Evolutionary conservation across 1,284 basidiomycete genomes (phyloP), one percentile per base, ranked within the genome.

Genomic region (Cutaneotrichosporon sp.): DNA sequence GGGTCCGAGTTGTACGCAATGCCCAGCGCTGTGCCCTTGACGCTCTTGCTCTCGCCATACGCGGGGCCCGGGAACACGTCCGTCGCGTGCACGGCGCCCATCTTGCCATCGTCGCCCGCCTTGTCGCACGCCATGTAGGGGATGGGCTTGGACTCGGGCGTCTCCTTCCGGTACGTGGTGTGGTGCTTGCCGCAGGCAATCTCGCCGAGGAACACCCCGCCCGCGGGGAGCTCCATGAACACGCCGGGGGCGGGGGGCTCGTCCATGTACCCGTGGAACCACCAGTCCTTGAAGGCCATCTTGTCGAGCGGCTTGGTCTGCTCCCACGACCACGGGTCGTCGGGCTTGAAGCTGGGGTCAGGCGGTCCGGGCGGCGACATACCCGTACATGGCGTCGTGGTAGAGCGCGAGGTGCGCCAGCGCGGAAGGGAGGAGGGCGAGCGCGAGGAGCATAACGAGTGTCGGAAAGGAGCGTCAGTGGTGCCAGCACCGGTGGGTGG

Each of bases 1-100:
- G 80, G 82, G 68, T 89, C 81, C 60, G 70, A 67, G 71, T 88
- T 86, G 81, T 91, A 89, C 7, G 87, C 84, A 65, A 91, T 89
- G 4, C 84, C 87, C 38, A 90, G 25, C 14, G n/a, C 56, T 2
- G 33, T 7, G 34, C 62, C 62, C 54, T 59, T 63, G 54, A 63
- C 42, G 14, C 56, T 49, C 25, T 46, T 56, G 29, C 38, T 25
- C 25, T 58, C 7, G 25, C 45, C 55, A 8, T 24, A 7, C 8
- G 25, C 25, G 3, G 55, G 29, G 33, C 45, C 29, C 6, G 43
- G 45, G 43, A 22, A 36, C 1, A 10, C 20, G 46, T 47, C 46
- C 5, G 46, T 47, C 2, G 46, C 46, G 25, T 47, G 46, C 1
- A 47, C 3, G 22, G 46, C 46, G 3, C 46, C 46, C 46, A 47